Evolutionary conservation across 306 rosid genomes (phyloP), one percentile per base, ranked within the genome.

Genomic region (Prosopis cineraria): DNA sequence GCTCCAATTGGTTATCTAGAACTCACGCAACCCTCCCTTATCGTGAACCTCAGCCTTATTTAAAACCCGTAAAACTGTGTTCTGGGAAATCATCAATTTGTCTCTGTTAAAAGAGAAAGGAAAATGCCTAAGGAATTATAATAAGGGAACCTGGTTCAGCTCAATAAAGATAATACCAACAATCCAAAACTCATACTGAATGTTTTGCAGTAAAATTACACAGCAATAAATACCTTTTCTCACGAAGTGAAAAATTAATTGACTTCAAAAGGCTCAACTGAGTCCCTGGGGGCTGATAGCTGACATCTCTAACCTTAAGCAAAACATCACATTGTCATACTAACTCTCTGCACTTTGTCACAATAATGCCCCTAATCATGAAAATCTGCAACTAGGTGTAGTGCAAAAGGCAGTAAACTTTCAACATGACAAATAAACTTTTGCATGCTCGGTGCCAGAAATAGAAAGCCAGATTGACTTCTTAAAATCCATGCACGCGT

Each of bases 201-300:
- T 40, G 14, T 66, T 25, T 75, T 52, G 36, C 12, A 6, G 52
- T 47, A 76, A 72, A 74, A 82, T 62, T 8, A 65, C 47, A 65
- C 34, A 56, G 68, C 13, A 39, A 68, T 5, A 12, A 9, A 64
- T 73, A 91, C 98, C 96, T 91, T 78, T 85, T 94, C 85, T 91
- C 96, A 0, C 85, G 90, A 79, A 94, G 96, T 0, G 96, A 89
- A 82, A 94, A 90, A 78, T 62, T 91, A 83, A 91, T 92, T 40
- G 86, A 76, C 77, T 89, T 84, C 36, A 93, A 83, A 68, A 93
- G 96, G 70, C 75, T 83, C 75, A 83, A 82, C 88, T 93, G 90
- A 11, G 93, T 90, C 83, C 98, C 98, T 1, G 97, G 96, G 2
- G 94, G 91, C 72, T 90, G 93, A 87, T 91, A 94, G 84, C 89